A percentile compares a stretch with the other conserved stretches of the same genome.
phyloP scores from a whole-genome alignment of 805 yeast genomes.

The Monosporozyma siamensis region DNA sequence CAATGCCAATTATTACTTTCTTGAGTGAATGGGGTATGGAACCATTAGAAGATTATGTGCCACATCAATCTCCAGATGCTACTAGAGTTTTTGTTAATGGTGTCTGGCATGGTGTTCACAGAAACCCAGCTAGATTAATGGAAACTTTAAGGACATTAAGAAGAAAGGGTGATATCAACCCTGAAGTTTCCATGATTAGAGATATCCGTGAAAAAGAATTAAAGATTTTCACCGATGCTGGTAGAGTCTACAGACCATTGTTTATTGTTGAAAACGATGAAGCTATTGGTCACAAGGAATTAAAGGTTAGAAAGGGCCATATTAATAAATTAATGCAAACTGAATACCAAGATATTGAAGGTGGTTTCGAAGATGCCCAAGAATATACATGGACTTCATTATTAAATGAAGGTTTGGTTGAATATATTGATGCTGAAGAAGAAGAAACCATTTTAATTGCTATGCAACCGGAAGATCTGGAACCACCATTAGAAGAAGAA shows the following conservation, averaged over 20 bases:
- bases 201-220: constrained; percentile 96
- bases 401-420: constrained; percentile 79
- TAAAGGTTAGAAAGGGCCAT: constrained; percentile 78
- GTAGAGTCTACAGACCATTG: constrained; percentile 94
- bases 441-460: constrained; percentile 98
- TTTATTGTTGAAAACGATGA: constrained; percentile 86
- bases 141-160: constrained; percentile 85
- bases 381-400: constrained; percentile 80
- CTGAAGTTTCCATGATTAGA: constrained; percentile 94
- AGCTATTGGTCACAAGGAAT: constrained; percentile 53
- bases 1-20: constrained; percentile 86
- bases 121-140: constrained; percentile 88
- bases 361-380: constrained; percentile 42
- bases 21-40: constrained; percentile 99
- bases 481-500: constrained; percentile 44
- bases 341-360: constrained; percentile 49
- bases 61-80: constrained; percentile 82
- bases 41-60: constrained; percentile 90
- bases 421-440: constrained; percentile 97
- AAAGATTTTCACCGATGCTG: constrained; percentile 95
- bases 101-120: constrained; percentile 98
- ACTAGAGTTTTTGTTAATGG: constrained; percentile 96
- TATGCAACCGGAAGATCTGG: constrained; percentile 96
- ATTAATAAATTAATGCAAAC: constrained; percentile 57
- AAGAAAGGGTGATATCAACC: constrained; percentile 89